phyloP scores from a whole-genome alignment of 495 filamentous ascomycete species.

The Neurospora sp. region DNA sequence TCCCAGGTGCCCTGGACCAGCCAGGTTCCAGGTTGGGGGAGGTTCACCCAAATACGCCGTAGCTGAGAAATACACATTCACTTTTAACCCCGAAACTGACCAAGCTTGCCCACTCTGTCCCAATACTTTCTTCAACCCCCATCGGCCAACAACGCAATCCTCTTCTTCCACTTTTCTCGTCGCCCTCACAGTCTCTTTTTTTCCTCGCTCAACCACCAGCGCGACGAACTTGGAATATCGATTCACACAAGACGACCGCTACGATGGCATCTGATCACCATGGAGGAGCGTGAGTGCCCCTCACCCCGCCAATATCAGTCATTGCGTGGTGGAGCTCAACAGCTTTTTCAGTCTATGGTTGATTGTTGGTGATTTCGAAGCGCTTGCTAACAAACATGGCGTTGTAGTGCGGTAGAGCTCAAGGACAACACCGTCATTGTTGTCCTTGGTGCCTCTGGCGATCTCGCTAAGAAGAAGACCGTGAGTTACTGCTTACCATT shows the following conservation, averaged over 20 bases:
- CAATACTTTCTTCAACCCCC: conserved; percentile 15
- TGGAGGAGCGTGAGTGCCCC: conserved; percentile 32
- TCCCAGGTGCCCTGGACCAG: background rate
- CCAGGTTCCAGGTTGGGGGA: background rate
- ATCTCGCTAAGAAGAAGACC: conserved; percentile 99
- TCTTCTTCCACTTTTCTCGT: conserved; percentile 1
- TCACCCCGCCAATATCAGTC: conserved; percentile 28
- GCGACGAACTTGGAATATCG: background rate
- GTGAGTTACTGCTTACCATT: conserved; percentile 41
- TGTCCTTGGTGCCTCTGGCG: conserved; percentile 92
- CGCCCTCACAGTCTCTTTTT: background rate
- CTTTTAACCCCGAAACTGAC: conserved; percentile 22
- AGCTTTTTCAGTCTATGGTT: conserved; percentile 1
- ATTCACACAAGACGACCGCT: conserved; percentile 11
- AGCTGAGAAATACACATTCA: conserved; percentile 20
- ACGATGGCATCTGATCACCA: conserved; percentile 33
- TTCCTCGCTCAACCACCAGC: background rate
- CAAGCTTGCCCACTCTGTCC: conserved; percentile 6
- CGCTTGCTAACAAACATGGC: conserved; percentile 4
- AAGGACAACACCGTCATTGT: conserved; percentile 98
- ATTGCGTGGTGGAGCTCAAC: conserved; percentile 11
- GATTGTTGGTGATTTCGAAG: background rate
- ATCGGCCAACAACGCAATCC: conserved; percentile 5
- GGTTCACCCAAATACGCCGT: conserved; percentile 7
- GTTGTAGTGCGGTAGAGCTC: conserved; percentile 59